Evolutionary conservation across 2,329 filamentous ascomycete species (phyloP).

Genomic region (Parastagonospora avenae): DNA sequence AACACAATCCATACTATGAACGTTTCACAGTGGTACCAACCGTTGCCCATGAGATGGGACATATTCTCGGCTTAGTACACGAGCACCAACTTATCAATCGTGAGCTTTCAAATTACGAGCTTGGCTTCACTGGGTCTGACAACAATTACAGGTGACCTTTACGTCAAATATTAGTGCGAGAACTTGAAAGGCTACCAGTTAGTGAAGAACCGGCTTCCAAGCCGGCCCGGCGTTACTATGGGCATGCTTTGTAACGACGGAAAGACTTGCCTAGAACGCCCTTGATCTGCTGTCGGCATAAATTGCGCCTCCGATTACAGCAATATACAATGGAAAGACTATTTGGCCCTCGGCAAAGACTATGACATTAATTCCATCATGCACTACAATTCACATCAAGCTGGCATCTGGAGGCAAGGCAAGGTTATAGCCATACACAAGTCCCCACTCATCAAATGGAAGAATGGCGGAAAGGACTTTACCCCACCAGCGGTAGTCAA

Average conservation of each 20-base stretch:
- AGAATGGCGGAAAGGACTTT: background rate
- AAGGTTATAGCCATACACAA: background rate
- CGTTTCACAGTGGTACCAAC: background rate
- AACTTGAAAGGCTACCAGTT: background rate
- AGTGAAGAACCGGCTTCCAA: no score
- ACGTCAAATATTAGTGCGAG: background rate
- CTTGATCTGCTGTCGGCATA: background rate
- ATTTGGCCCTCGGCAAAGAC: background rate
- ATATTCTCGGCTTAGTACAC: conserved; percentile 6
- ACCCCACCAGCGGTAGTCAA: no score
- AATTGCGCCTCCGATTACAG: background rate
- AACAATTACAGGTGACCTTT: background rate
- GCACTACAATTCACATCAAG: background rate
- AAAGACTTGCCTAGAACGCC: no score
- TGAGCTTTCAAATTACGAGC: background rate
- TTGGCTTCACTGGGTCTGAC: background rate
- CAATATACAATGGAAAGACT: no score
- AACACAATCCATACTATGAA: background rate
- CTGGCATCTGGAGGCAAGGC: background rate
- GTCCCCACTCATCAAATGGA: background rate
- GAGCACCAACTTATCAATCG: conserved; percentile 8
- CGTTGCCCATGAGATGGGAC: conserved; percentile 10
- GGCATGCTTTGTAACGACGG: no score
- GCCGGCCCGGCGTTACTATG: no score
- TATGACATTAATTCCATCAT: conserved; percentile 11